Conservation (phyloP, 495 filamentous ascomycete genomes). For the Podospora fimiseda region DNA sequence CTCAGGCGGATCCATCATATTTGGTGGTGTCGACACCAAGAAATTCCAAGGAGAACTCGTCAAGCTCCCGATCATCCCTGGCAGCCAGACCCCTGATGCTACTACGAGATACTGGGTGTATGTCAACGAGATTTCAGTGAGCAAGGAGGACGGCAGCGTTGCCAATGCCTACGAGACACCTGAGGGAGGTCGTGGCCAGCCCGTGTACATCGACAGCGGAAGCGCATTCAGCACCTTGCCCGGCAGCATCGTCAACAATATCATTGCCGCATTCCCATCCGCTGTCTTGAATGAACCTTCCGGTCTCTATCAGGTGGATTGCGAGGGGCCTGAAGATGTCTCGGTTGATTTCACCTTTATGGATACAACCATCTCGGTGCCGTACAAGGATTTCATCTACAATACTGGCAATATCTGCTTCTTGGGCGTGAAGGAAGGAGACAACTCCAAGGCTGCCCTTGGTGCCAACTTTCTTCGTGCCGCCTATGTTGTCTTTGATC, state of each 20-base stretch:
- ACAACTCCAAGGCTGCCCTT: slow-evolving; percentile 55
- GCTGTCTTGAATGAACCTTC: slow-evolving; percentile 42
- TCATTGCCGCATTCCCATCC: slow-evolving; percentile 31
- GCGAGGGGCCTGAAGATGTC: slow-evolving; percentile 46
- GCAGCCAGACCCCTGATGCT: slow-evolving; percentile 15
- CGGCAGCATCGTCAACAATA: slow-evolving; percentile 17
- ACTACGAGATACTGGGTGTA: slow-evolving; percentile 14
- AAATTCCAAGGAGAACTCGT: slow-evolving; percentile 70
- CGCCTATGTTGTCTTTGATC: slow-evolving; percentile 92
- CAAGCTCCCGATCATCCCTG: slow-evolving; percentile 32
- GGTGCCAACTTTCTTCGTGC: slow-evolving; percentile 93
- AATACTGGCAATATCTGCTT: slow-evolving; percentile 22
- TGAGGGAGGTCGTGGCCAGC: slow-evolving; percentile 4
- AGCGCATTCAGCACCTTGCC: slow-evolving; percentile 20
- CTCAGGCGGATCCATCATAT: slow-evolving; percentile 57
- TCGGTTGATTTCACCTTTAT: slow-evolving; percentile 57
- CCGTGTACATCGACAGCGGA: slow-evolving; percentile 21
- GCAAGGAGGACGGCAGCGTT: slow-evolving; percentile 12
- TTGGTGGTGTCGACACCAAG: slow-evolving; percentile 82
- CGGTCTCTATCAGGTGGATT: slow-evolving; percentile 54
- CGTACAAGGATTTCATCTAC: slow-evolving; percentile 61
- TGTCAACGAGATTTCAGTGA: slow-evolving; percentile 16
- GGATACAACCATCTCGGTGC: slow-evolving; percentile 42
- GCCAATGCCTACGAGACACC: slow-evolving; percentile 10
- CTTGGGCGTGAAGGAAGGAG: slow-evolving; percentile 49